These are phyloP conservation scores for Turnera subulata DNA, from an alignment of 345 rosid genomes.

Conservation along the genomic window DNA sequence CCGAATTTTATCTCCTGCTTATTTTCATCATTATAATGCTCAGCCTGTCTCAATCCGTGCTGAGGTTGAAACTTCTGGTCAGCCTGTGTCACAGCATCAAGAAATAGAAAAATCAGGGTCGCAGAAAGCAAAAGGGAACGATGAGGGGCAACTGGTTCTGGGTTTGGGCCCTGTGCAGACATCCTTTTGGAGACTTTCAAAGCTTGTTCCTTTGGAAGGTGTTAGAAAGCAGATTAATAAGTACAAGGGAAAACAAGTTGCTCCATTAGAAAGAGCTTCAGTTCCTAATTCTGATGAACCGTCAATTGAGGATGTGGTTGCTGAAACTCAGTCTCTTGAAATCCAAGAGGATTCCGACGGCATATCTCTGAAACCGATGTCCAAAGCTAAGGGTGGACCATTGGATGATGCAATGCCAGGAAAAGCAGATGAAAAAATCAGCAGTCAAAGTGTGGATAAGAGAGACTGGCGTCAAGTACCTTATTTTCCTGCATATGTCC, in stretches of 20 bases:
- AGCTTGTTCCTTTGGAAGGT: slow-evolving; percentile 82
- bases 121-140: slow-evolving; percentile 45
- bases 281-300: slow-evolving; percentile 38
- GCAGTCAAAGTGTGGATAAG: slow-evolving; percentile 32
- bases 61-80: slow-evolving; percentile 40
- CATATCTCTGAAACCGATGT: slow-evolving; percentile 77
- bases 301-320: slow-evolving; percentile 55
- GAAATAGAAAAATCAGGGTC: slow-evolving; percentile 39
- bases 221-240: slow-evolving; percentile 55
- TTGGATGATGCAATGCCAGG: slow-evolving; percentile 29
- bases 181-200: slow-evolving; percentile 91
- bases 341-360: slow-evolving; percentile 96
- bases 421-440: slow-evolving; percentile 37
- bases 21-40: slow-evolving; percentile 86
- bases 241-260: slow-evolving; percentile 51
- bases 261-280: slow-evolving; percentile 34
- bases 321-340: slow-evolving; percentile 81
- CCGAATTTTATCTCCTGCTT: slow-evolving; percentile 90
- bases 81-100: slow-evolving; percentile 30
- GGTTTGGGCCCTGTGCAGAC: slow-evolving; percentile 95
- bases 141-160: slow-evolving; percentile 69
- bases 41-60: slow-evolving; percentile 45
- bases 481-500: slow-evolving; percentile 85
- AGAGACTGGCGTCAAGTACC: slow-evolving; percentile 73
- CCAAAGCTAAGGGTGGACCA: slow-evolving; percentile 34